Conservation (phyloP, 306 rosid genomes). For the Begonia masoniana region DNA sequence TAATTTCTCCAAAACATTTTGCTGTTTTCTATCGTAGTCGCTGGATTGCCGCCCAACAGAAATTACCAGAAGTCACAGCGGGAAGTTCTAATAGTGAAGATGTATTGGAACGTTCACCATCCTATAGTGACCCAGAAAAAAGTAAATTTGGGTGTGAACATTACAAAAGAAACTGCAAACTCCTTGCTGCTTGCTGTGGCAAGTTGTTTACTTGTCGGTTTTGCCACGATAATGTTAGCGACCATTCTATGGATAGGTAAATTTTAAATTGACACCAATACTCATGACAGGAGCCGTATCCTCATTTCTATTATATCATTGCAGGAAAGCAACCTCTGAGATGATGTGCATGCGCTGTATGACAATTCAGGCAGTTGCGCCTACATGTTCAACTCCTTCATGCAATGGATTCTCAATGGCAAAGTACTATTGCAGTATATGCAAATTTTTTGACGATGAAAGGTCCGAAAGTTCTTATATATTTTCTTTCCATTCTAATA, state of each 20-base stretch:
- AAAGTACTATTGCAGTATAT: conserved; percentile 72
- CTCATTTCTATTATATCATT: conserved; percentile 10
- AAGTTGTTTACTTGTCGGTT: conserved; percentile 87
- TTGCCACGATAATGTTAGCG: conserved; percentile 97
- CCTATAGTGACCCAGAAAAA: conserved; percentile 65
- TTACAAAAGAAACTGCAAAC: conserved; percentile 97
- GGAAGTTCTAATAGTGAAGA: conserved; percentile 62
- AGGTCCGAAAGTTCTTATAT: conserved; percentile 35
- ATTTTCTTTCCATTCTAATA: neutral
- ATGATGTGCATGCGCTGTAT: conserved; percentile 96
- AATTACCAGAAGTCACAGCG: conserved; percentile 50
- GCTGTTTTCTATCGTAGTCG: conserved; percentile 42
- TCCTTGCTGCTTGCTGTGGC: conserved; percentile 93
- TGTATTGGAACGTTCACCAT: conserved; percentile 43
- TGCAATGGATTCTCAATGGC: conserved; percentile 88
- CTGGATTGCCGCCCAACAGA: conserved; percentile 98
- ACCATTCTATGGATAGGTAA: conserved; percentile 99
- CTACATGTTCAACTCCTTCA: conserved; percentile 62
- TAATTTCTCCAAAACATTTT: conserved; percentile 1
- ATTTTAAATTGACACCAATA: conserved; percentile 3
- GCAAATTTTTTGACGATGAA: conserved; percentile 97
- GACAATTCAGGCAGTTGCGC: conserved; percentile 73
- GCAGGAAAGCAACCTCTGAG: conserved; percentile 81
- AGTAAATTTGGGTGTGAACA: conserved; percentile 84
- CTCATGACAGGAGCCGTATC: too few relatives aligned